Conservation (phyloP, 1,284 basidiomycete genomes). For the Binderoboletus segoi region DNA sequence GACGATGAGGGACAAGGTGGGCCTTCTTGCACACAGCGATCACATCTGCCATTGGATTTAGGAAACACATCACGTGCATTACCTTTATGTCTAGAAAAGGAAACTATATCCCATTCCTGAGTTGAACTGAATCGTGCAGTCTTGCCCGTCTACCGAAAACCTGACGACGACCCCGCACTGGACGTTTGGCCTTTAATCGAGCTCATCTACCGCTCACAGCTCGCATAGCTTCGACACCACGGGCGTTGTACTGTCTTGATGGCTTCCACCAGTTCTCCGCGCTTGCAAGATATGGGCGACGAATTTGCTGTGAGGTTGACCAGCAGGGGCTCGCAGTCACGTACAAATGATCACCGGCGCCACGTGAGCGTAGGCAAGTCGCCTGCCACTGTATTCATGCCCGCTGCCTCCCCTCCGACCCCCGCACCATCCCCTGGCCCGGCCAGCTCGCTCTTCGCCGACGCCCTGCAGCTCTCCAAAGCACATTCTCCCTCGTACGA, state of each 20-base stretch:
- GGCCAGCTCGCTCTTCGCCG: conserved; percentile 20
- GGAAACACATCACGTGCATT: conserved; percentile 13
- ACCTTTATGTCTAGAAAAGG: conserved; percentile 1
- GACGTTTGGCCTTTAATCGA: background rate
- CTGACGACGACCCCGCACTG: conserved; percentile 10
- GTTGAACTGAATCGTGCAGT: too few relatives aligned
- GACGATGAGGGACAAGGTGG: background rate
- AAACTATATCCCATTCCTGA: conserved; percentile 10
- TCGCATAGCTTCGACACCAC: background rate
- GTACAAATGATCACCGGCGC: conserved; percentile 18
- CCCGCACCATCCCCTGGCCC: conserved; percentile 66
- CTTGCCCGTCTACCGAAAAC: too few relatives aligned
- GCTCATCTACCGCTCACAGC: background rate
- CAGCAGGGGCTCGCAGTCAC: conserved; percentile 14
- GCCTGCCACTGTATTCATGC: conserved; percentile 50
- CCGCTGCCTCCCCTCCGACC: conserved; percentile 65
- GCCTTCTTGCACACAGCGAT: background rate
- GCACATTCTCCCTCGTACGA: conserved; percentile 24
- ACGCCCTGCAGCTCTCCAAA: conserved; percentile 20
- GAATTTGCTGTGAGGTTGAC: conserved; percentile 10
- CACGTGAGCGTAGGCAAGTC: conserved; percentile 21
- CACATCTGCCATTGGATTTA: conserved; percentile 4
- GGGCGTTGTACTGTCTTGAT: conserved; percentile 4
- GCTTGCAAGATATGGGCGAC: conserved; percentile 10
- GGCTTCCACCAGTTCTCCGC: conserved; percentile 10